Conservation (phyloP, 768 basidiomycete species). For the Strobilomyces dryophilus region DNA sequence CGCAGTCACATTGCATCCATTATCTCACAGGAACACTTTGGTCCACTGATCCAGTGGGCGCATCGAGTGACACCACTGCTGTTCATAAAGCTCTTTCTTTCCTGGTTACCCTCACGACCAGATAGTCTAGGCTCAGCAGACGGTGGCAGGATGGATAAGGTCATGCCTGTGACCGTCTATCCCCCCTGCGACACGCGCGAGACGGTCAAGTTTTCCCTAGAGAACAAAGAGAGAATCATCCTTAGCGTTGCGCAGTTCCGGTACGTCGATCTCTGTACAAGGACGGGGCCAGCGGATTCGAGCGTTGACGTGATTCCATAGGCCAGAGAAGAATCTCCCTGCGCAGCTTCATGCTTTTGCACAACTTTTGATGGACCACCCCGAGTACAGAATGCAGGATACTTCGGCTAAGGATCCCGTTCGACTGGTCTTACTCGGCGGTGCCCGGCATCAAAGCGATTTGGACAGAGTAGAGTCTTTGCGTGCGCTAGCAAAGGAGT, state of each 20-base stretch:
- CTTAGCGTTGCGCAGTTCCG: conserved; percentile 92
- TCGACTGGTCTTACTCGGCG: conserved; percentile 76
- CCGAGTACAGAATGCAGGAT: conserved; percentile 43
- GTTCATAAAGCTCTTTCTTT: conserved; percentile 28
- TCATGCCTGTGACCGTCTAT: conserved; percentile 55
- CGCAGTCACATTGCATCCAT: conserved; percentile 77
- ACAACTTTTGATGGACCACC: conserved; percentile 51
- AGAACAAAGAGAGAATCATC: conserved; percentile 57
- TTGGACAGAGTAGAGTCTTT: conserved; percentile 62
- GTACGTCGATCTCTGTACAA: conserved; percentile 36
- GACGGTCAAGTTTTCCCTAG: conserved; percentile 54
- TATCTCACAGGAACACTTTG: conserved; percentile 46
- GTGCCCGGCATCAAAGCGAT: conserved; percentile 78
- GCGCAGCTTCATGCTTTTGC: conserved; percentile 72
- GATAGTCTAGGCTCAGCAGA: background rate
- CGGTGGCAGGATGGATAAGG: background rate
- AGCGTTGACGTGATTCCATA: conserved; percentile 25
- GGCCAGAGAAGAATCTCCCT: conserved; percentile 93
- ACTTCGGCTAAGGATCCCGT: conserved; percentile 32
- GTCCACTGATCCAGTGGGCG: conserved; percentile 44
- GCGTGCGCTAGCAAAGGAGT: conserved; percentile 50
- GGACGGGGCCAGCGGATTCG: background rate
- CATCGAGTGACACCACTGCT: conserved; percentile 42
- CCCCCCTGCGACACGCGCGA: conserved; percentile 88
- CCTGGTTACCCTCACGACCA: background rate